Conservation (phyloP, 2,329 filamentous ascomycete genomes). For the Talaromyces pinophilus region DNA sequence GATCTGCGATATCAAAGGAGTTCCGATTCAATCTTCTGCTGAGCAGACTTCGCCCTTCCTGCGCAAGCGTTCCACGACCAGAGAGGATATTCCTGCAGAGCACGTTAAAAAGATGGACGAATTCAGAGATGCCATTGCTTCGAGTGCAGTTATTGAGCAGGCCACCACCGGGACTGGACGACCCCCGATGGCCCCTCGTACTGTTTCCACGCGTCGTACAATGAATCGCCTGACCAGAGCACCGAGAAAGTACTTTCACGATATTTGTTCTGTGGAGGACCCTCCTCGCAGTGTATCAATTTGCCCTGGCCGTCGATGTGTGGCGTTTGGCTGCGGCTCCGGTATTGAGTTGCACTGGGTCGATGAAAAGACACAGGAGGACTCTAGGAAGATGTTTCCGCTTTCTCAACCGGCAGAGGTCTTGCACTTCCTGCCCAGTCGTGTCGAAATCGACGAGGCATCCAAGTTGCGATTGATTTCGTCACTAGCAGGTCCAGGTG, state of each 20-base stretch:
- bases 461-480: slow-evolving; percentile 65
- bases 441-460: slow-evolving; percentile 53
- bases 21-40: slow-evolving; percentile 21
- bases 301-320: slow-evolving; percentile 64
- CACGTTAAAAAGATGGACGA: slow-evolving; percentile 17
- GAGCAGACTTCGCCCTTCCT: slow-evolving; percentile 23
- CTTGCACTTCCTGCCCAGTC: slow-evolving; percentile 60
- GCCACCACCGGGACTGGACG: slow-evolving; percentile 14
- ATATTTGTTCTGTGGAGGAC: slow-evolving; percentile 62
- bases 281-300: slow-evolving; percentile 66
- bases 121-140: slow-evolving; percentile 23
- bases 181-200: slow-evolving; percentile 26
- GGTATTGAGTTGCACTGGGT: slow-evolving; percentile 67
- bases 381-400: slow-evolving; percentile 43
- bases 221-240: slow-evolving; percentile 34
- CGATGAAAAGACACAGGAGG: slow-evolving; percentile 47
- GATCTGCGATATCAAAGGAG: slow-evolving; percentile 56
- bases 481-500: slow-evolving; percentile 52
- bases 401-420: slow-evolving; percentile 46
- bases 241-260: slow-evolving; percentile 49
- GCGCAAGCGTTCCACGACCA: slow-evolving; percentile 11
- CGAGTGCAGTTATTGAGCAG: slow-evolving; percentile 18
- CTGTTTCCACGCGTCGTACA: slow-evolving; percentile 26
- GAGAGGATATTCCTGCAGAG: slow-evolving; percentile 5
- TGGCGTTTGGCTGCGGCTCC: slow-evolving; percentile 64